A percentile compares a stretch with the other conserved stretches of the same genome.
phyloP scores from a whole-genome alignment of 1,284 basidiomycete genomes.

The Exsudoporus floridanus region DNA sequence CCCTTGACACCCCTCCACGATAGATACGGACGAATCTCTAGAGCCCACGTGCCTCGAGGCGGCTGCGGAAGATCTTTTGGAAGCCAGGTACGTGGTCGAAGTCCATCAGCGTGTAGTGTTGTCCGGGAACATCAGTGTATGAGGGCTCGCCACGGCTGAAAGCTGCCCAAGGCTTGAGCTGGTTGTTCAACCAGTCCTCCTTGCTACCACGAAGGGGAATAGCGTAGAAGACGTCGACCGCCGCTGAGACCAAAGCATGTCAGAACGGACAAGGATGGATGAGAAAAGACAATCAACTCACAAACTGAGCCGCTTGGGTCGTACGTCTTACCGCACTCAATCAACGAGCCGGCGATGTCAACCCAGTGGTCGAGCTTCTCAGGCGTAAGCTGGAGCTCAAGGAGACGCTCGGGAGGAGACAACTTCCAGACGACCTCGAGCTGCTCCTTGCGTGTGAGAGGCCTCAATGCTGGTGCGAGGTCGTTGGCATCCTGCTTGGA shows the following conservation, averaged over 20 bases:
- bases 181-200: slow-evolving; percentile 36
- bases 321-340: slow-evolving; percentile 33
- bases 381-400: slow-evolving; percentile 33
- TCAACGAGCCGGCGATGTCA: slow-evolving; percentile 31
- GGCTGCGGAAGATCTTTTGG: slow-evolving; percentile 34
- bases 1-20: not conserved
- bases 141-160: slow-evolving; percentile 28
- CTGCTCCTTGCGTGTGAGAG: slow-evolving; percentile 26
- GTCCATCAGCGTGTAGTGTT: slow-evolving; percentile 37
- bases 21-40: not conserved
- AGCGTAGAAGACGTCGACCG: slow-evolving; percentile 32
- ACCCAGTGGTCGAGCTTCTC: slow-evolving; percentile 34
- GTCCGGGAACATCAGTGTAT: slow-evolving; percentile 34
- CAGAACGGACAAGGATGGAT: not conserved
- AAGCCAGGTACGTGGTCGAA: slow-evolving; percentile 35
- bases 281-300: slow-evolving; percentile 12
- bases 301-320: slow-evolving; percentile 26
- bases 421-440: slow-evolving; percentile 29
- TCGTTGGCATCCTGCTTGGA: slow-evolving; percentile 26
- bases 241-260: slow-evolving; percentile 9
- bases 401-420: slow-evolving; percentile 33
- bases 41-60: slow-evolving; percentile 32
- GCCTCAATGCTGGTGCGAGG: slow-evolving; percentile 23
- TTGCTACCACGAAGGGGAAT: slow-evolving; percentile 33
- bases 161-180: slow-evolving; percentile 33